Conservation (phyloP, 331 rosid genomes). For the Arachis monticola region DNA sequence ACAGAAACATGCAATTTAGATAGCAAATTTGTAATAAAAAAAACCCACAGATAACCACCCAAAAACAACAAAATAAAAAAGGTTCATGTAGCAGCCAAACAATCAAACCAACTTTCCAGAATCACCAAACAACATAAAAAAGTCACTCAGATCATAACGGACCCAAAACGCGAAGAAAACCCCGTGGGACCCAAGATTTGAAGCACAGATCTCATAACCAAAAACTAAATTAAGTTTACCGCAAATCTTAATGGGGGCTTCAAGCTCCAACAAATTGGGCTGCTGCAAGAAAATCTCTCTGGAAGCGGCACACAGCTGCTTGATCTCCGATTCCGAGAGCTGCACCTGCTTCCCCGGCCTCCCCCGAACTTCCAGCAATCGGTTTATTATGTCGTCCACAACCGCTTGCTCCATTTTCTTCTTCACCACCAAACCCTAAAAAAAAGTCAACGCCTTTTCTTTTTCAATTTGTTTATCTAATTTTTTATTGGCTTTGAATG, state of each 20-base stretch:
- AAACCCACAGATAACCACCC: background rate
- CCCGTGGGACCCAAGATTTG: background rate
- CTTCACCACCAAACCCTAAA: background rate
- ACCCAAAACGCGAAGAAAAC: background rate
- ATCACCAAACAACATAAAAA: background rate
- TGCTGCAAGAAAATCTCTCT: slow-evolving; percentile 86
- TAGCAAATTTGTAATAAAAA: slow-evolving; percentile 13
- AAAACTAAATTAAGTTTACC: slow-evolving; percentile 51
- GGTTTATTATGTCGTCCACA: slow-evolving; percentile 86
- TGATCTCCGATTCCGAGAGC: slow-evolving; percentile 95
- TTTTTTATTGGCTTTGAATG: slow-evolving; percentile 20
- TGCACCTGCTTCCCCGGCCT: slow-evolving; percentile 98
- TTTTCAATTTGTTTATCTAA: too few relatives aligned
- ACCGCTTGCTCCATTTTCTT: slow-evolving; percentile 72
- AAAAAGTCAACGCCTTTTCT: slow-evolving; percentile 53
- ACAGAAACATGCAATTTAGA: background rate
- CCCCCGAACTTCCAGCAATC: slow-evolving; percentile 90
- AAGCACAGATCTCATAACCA: slow-evolving; percentile 5
- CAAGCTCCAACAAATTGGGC: slow-evolving; percentile 91
- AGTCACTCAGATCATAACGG: slow-evolving; percentile 7
- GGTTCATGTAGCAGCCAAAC: background rate
- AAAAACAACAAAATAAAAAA: too few relatives aligned
- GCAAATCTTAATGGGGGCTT: slow-evolving; percentile 99
- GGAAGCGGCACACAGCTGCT: slow-evolving; percentile 72
- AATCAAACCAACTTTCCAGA: background rate